Percentiles rank a stretch among this genome's conserved stretches.
Conservation (phyloP, 768 basidiomycete species). For the Leccinum obscurum region DNA sequence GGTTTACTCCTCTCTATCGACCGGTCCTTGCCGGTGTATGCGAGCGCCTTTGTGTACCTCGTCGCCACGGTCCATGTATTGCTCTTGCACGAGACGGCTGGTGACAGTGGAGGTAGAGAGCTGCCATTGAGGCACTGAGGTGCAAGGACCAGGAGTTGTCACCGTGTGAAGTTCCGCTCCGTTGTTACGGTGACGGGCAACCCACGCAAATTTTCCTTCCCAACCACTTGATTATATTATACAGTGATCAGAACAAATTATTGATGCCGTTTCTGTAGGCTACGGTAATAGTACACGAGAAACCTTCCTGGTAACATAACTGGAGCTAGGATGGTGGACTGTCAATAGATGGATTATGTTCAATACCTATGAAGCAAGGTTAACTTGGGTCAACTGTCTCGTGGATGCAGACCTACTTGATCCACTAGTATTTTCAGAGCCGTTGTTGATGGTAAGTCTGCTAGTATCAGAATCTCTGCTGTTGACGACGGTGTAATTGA, state of each 20-base stretch:
- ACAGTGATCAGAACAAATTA: background rate
- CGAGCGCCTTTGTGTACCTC: conserved; percentile 65
- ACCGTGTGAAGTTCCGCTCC: background rate
- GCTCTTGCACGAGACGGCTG: conserved; percentile 51
- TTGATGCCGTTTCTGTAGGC: background rate
- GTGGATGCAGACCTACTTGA: conserved; percentile 1
- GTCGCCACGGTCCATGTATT: conserved; percentile 64
- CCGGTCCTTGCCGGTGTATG: conserved; percentile 73
- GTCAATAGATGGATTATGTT: background rate
- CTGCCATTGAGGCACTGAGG: background rate
- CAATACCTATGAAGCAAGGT: background rate
- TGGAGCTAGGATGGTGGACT: background rate
- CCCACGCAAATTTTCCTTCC: background rate
- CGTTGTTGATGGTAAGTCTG: background rate
- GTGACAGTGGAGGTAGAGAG: conserved; percentile 17
- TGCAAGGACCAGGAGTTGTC: too few relatives aligned
- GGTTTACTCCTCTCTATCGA: conserved; percentile 68
- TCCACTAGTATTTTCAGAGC: background rate
- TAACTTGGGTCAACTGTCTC: background rate
- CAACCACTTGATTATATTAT: background rate
- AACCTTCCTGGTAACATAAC: background rate
- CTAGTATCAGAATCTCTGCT: background rate
- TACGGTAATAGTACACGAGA: background rate
- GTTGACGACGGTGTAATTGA: background rate
- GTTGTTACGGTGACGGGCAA: background rate